Evolutionary conservation across 2,329 filamentous ascomycete species (phyloP).

Genomic region (Metarhizium brunneum): DNA sequence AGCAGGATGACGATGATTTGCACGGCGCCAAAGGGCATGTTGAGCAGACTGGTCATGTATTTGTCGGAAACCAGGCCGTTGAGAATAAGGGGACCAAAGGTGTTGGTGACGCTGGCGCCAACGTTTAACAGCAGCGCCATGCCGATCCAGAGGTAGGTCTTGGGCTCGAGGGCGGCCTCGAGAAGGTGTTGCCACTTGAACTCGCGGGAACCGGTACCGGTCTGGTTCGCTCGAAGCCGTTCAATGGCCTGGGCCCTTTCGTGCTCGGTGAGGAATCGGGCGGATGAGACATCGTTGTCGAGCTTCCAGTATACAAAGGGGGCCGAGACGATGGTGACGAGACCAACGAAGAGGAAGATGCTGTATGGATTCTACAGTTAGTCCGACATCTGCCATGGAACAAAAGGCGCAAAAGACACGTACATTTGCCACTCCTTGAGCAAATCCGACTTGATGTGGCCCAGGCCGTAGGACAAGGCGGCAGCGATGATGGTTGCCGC

Average conservation of each 20-base stretch:
- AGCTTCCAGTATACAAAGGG: slow-evolving; percentile 52
- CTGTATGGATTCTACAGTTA: slow-evolving; percentile 7
- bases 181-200: slow-evolving; percentile 59
- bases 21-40: slow-evolving; percentile 57
- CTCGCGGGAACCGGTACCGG: slow-evolving; percentile 62
- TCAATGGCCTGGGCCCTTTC: slow-evolving; percentile 63
- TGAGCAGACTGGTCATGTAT: slow-evolving; percentile 48
- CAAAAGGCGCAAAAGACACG: background rate
- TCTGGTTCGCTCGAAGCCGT: slow-evolving; percentile 64
- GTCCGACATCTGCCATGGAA: background rate
- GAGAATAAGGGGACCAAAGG: slow-evolving; percentile 56
- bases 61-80: slow-evolving; percentile 50
- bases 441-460: slow-evolving; percentile 33
- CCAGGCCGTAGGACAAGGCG: slow-evolving; percentile 45
- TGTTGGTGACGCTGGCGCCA: slow-evolving; percentile 53
- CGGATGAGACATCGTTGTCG: slow-evolving; percentile 47
- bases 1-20: slow-evolving; percentile 51
- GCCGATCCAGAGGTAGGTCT: slow-evolving; percentile 49
- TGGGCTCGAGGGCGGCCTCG: slow-evolving; percentile 37
- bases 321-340: slow-evolving; percentile 48
- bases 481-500: slow-evolving; percentile 47
- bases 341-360: slow-evolving; percentile 50
- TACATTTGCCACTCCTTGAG: slow-evolving; percentile 16
- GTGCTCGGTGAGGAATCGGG: slow-evolving; percentile 49
- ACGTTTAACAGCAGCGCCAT: slow-evolving; percentile 55